Evolutionary conservation across 192 early-diverging fungal genomes (phyloP).

Genomic region (Dispira parvispora): DNA sequence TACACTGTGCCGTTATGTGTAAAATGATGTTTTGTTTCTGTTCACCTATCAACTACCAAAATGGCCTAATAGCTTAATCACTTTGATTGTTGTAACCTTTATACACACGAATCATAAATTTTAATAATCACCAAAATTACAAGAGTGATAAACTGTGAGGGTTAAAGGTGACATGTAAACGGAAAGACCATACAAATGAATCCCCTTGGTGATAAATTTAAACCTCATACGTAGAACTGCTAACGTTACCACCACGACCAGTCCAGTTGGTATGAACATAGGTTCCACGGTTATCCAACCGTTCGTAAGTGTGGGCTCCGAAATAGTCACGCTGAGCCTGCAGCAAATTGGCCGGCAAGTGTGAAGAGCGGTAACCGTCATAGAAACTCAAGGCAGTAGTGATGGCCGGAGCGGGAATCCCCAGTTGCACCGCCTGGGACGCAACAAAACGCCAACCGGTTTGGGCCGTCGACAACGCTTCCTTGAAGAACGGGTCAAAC

Average conservation of each 20-base stretch:
- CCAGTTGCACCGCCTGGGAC: constrained; percentile 56
- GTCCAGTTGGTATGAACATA: constrained; percentile 97
- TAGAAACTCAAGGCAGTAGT: constrained; percentile 90
- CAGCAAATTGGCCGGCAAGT: constrained; percentile 86
- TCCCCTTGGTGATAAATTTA: constrained; percentile 16
- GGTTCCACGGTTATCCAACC: constrained; percentile 49
- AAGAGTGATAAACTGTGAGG: too few relatives aligned
- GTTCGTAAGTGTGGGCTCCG: constrained; percentile 94
- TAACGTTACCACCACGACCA: constrained; percentile 72
- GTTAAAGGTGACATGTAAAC: too few relatives aligned
- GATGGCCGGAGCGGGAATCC: constrained; percentile 80
- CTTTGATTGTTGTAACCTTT: too few relatives aligned
- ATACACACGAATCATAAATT: too few relatives aligned
- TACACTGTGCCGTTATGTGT: too few relatives aligned
- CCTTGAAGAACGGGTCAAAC: constrained; percentile 93
- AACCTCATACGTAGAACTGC: constrained; percentile 50
- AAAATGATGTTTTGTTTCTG: too few relatives aligned
- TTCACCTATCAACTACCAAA: too few relatives aligned
- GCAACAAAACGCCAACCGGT: constrained; percentile 79
- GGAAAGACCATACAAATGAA: too few relatives aligned
- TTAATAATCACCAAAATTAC: too few relatives aligned
- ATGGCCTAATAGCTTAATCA: too few relatives aligned
- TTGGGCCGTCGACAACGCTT: constrained; percentile 68
- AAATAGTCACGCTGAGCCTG: constrained; percentile 99
- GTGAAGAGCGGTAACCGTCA: constrained; percentile 86